Conservation (phyloP, 306 rosid species). For the Ammopiptanthus mongolicus region DNA sequence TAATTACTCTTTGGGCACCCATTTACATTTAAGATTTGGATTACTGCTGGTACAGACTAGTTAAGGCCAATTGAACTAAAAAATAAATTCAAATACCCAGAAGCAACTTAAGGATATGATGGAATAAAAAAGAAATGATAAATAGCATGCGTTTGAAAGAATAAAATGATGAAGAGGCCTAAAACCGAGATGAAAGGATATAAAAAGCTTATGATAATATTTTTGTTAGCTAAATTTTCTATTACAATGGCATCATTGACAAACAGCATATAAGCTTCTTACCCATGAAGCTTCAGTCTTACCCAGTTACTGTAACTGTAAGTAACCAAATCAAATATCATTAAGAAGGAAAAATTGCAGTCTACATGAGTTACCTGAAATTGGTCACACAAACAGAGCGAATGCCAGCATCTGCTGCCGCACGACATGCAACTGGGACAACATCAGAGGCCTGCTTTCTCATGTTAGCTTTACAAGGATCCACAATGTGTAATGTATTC, state of each 20-base stretch:
- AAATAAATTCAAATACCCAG: not conserved
- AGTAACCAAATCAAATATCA: not conserved
- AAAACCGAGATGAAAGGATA: not conserved
- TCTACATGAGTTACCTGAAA: conserved; percentile 57
- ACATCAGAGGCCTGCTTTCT: conserved; percentile 81
- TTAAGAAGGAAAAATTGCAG: not conserved
- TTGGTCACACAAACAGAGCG: conserved; percentile 95
- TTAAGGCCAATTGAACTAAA: not conserved
- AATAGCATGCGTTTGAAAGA: not conserved
- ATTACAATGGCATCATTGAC: not conserved
- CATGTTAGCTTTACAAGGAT: conserved; percentile 17
- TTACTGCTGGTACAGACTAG: not conserved
- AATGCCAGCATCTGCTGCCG: conserved; percentile 97
- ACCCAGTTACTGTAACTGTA: not conserved
- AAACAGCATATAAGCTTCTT: not conserved
- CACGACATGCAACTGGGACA: conserved; percentile 95
- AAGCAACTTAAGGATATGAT: not conserved
- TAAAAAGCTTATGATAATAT: not conserved
- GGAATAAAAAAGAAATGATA: not conserved
- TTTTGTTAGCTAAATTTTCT: not conserved
- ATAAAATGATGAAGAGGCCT: not conserved
- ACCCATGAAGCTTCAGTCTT: not conserved
- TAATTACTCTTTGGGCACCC: not conserved
- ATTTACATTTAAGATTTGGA: not conserved
- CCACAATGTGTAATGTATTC: not conserved